Percentiles rank a stretch among this genome's conserved stretches.
Conservation (phyloP, 495 filamentous ascomycete genomes). For the Neurospora sp. region DNA sequence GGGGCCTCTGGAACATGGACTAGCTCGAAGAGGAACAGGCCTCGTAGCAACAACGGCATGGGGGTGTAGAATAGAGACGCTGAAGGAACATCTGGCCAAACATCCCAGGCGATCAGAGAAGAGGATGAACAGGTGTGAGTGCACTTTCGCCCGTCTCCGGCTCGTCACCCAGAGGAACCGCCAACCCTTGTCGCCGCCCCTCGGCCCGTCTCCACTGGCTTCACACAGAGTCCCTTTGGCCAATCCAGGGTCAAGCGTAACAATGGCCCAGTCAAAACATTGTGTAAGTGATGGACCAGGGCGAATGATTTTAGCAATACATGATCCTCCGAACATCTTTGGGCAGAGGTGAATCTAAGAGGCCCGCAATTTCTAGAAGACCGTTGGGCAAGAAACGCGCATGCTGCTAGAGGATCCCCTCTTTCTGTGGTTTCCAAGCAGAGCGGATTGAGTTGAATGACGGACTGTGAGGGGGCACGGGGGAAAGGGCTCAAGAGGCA, state of each 20-base stretch:
- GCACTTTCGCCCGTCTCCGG: not conserved
- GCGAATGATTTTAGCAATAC: slow-evolving; percentile 34
- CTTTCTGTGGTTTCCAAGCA: not conserved
- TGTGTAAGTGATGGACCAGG: slow-evolving; percentile 20
- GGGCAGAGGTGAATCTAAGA: slow-evolving; percentile 5
- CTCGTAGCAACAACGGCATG: slow-evolving; percentile 3
- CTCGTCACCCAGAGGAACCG: not conserved
- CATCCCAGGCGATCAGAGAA: slow-evolving; percentile 11
- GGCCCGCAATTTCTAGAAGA: slow-evolving; percentile 37
- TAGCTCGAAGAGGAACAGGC: slow-evolving; percentile 12
- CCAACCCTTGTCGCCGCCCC: slow-evolving; percentile 5
- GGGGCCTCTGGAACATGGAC: slow-evolving; percentile 1
- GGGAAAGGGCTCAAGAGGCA: slow-evolving; percentile 13
- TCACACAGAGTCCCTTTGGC: slow-evolving; percentile 8
- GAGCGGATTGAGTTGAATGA: not conserved
- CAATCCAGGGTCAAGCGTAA: slow-evolving; percentile 19
- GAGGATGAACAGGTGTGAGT: slow-evolving; percentile 7
- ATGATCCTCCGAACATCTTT: slow-evolving; percentile 33
- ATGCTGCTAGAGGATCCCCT: slow-evolving; percentile 20
- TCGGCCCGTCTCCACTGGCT: slow-evolving; percentile 5
- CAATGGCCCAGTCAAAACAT: slow-evolving; percentile 12
- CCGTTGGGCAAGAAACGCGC: slow-evolving; percentile 36
- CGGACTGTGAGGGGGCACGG: slow-evolving; percentile 18
- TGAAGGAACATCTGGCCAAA: slow-evolving; percentile 17
- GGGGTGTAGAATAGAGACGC: slow-evolving; percentile 13